Conservation (phyloP, 257 asterid species). For the Primulina huaijiensis region DNA sequence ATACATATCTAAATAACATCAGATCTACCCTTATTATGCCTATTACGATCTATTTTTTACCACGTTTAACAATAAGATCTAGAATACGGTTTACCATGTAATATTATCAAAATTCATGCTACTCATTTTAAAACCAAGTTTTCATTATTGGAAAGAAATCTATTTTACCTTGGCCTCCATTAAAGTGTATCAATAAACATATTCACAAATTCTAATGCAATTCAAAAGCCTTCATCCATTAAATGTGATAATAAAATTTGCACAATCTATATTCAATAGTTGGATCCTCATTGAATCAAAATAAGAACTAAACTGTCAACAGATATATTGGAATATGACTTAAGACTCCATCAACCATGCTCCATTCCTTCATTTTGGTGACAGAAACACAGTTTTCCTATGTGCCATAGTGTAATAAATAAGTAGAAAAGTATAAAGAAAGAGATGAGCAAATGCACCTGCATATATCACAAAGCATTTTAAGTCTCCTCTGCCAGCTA, state of each 20-base stretch:
- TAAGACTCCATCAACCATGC: not conserved
- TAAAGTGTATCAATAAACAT: no score
- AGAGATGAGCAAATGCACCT: constrained; percentile 44
- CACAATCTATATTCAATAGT: not conserved
- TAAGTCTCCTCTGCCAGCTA: constrained; percentile 80
- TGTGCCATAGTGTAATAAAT: constrained; percentile 6
- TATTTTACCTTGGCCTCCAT: not conserved
- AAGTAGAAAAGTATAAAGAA: constrained; percentile 11
- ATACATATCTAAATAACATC: not conserved
- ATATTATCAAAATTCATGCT: not conserved
- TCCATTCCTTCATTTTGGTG: not conserved
- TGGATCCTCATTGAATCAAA: not conserved
- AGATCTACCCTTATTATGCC: not conserved
- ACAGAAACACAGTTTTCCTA: constrained; percentile 2
- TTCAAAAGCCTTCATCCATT: no score
- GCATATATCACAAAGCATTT: constrained; percentile 88
- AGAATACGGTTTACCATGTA: not conserved
- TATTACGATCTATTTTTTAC: not conserved
- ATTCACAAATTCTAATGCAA: no score
- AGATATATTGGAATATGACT: not conserved
- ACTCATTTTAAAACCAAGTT: not conserved
- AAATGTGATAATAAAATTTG: not conserved
- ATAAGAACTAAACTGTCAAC: not conserved
- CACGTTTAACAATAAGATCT: not conserved
- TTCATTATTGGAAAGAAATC: not conserved